Conservation (phyloP, 2,329 filamentous ascomycete genomes). For the Alternaria atra region DNA sequence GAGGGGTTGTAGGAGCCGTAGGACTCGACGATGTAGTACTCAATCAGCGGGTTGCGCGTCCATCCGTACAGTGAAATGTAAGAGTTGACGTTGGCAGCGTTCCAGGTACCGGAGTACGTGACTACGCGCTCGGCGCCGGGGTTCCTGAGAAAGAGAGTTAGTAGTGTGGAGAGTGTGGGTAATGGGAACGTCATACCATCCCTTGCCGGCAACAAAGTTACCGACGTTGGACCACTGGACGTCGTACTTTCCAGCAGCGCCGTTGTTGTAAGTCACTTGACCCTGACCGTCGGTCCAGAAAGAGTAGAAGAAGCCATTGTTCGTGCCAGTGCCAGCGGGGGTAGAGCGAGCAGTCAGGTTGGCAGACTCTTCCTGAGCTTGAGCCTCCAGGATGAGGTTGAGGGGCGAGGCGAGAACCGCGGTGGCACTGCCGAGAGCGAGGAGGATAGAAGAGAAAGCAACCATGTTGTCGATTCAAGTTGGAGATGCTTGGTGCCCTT, state of each 20-base stretch:
- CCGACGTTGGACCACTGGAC: slow-evolving; percentile 60
- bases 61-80: slow-evolving; percentile 69
- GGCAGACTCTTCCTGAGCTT: slow-evolving; percentile 19
- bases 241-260: slow-evolving; percentile 54
- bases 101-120: slow-evolving; percentile 60
- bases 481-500: slow-evolving; percentile 19
- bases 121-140: slow-evolving; percentile 61
- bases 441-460: slow-evolving; percentile 40
- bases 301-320: slow-evolving; percentile 53
- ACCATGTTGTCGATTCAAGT: slow-evolving; percentile 32
- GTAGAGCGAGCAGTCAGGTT: slow-evolving; percentile 29
- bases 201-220: slow-evolving; percentile 67
- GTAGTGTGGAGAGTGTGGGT: neutral
- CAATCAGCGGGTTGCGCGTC: slow-evolving; percentile 63
- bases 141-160: slow-evolving; percentile 37
- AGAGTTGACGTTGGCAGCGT: slow-evolving; percentile 56
- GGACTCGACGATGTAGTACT: slow-evolving; percentile 67
- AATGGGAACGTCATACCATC: slow-evolving; percentile 52
- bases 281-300: slow-evolving; percentile 66
- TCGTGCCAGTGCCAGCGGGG: slow-evolving; percentile 37
- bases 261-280: slow-evolving; percentile 64
- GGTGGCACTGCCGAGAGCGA: slow-evolving; percentile 39
- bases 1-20: slow-evolving; percentile 61
- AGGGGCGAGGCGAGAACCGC: slow-evolving; percentile 41
- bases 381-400: slow-evolving; percentile 29